Evolutionary conservation across 495 filamentous ascomycete genomes (phyloP).

Genomic region (Copromyces sp.): DNA sequence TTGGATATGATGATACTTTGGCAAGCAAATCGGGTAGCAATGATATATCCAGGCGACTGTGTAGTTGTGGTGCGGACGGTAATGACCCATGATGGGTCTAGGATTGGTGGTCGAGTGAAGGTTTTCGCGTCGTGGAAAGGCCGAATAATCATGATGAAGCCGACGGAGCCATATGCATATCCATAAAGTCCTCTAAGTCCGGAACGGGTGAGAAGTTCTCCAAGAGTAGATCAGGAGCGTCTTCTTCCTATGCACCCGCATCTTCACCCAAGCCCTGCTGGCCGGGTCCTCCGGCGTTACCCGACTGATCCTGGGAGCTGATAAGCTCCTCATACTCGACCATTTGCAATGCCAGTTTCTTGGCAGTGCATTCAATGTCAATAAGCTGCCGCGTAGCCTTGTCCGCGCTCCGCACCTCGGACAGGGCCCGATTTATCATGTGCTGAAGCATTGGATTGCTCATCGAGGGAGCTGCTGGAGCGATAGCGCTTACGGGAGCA

Average conservation of each 20-base stretch:
- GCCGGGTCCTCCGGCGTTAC: constrained; percentile 3
- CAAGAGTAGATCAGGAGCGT: not conserved
- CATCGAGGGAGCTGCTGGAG: constrained; percentile 17
- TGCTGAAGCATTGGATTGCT: constrained; percentile 29
- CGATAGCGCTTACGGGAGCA: constrained; percentile 6
- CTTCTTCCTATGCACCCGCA: constrained; percentile 11
- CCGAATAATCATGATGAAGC: not conserved
- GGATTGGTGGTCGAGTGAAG: not conserved
- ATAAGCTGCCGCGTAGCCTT: constrained; percentile 30
- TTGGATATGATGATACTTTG: not conserved
- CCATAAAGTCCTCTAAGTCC: not conserved
- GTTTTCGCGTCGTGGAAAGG: not conserved
- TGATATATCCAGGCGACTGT: not conserved
- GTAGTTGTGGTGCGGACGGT: not conserved
- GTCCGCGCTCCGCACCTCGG: constrained; percentile 31
- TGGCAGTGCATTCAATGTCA: constrained; percentile 31
- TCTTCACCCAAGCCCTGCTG: constrained; percentile 23
- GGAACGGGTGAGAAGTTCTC: not conserved
- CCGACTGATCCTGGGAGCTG: constrained; percentile 4
- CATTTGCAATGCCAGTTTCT: constrained; percentile 35
- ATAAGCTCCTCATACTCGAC: constrained; percentile 31
- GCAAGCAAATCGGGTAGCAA: not conserved
- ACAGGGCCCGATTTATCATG: constrained; percentile 28
- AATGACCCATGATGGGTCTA: not conserved
- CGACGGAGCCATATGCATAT: not conserved